Base-by-base conservation (phyloP, 176 grass and related monocot genomes). In the Oryza brachyantha region DNA sequence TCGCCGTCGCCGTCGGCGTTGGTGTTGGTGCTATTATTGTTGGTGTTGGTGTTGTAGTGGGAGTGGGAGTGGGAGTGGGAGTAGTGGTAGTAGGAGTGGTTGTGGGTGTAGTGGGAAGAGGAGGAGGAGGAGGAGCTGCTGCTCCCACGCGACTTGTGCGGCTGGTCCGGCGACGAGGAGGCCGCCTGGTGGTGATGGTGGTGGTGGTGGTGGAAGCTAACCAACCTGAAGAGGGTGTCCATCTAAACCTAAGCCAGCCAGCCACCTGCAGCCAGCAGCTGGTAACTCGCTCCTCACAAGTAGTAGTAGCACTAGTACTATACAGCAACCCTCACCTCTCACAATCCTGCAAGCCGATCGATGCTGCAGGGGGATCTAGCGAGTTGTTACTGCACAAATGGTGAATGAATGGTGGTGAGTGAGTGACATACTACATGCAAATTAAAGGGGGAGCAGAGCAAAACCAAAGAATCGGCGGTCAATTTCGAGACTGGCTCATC, bases 231-330 rank as follows among this genome's bases (percentile, higher is more conserved):
- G 45, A 83, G 61, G n/a, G 81, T 83, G 25, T 83, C 71, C 71
- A 75, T 79, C 80, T 64, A 74, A 55, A 70, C 81, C 83, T 79
- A 79, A 79, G 48, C 59, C 58, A 78, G 63, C 63, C 64, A 79
- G 48, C 59, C 58, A 78, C 72, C 63, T 73, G 69, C 39, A 32
- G 10, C 80, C 5, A 16, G 41, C 41, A 7, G 40, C 9, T 42
- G 40, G 40, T 13, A 42, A 50, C 46, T 50, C 46, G 21, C 42
- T n/a, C n/a, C n/a, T n/a, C n/a, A n/a, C n/a, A n/a, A n/a, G n/a
- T n/a, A n/a, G n/a, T n/a, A n/a, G n/a, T 43, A 11, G 41, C 1
- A 32, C 41, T 45, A 45, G 13, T 13, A 43, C 41, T 13, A 45
- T 45, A 45, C 46, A 19, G 46, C 34, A 38, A 17, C 19, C 10